Percentiles rank a stretch among this genome's conserved stretches.
Evolutionary conservation across 805 yeast species (phyloP).

Genomic region (Candida corydali): DNA sequence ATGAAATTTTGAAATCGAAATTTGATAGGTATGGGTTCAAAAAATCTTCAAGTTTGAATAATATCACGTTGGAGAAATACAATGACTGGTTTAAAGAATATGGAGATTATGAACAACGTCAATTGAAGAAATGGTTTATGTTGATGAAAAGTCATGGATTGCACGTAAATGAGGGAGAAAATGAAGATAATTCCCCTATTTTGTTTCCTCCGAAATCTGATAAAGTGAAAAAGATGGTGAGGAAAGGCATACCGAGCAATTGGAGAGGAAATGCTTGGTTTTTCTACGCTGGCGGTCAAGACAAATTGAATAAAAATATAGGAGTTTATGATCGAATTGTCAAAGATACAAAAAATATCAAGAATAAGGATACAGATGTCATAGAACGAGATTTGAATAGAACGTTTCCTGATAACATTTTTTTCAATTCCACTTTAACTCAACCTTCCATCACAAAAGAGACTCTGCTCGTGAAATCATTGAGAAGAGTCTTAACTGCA

Average conservation of each 20-base stretch:
- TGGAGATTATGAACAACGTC: slow-evolving; percentile 53
- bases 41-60: slow-evolving; percentile 49
- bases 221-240: slow-evolving; percentile 71
- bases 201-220: slow-evolving; percentile 77
- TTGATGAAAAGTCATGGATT: slow-evolving; percentile 70
- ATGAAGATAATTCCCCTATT: slow-evolving; percentile 38
- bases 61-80: slow-evolving; percentile 50
- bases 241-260: slow-evolving; percentile 94
- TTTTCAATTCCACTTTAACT: slow-evolving; percentile 47
- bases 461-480: slow-evolving; percentile 60
- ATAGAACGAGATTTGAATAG: slow-evolving; percentile 91
- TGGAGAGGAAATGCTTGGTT: slow-evolving; percentile 99
- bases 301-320: slow-evolving; percentile 58
- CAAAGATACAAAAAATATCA: slow-evolving; percentile 46
- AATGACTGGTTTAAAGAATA: slow-evolving; percentile 75
- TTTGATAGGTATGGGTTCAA: slow-evolving; percentile 85
- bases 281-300: slow-evolving; percentile 84
- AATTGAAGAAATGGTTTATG: slow-evolving; percentile 74
- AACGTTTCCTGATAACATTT: slow-evolving; percentile 90
- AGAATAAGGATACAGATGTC: slow-evolving; percentile 80
- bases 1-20: slow-evolving; percentile 14
- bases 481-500: slow-evolving; percentile 77
- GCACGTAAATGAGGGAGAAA: slow-evolving; percentile 3
- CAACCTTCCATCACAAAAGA: slow-evolving; percentile 32
- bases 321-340: slow-evolving; percentile 75